These are phyloP conservation scores for Dactylellina leptospora DNA, from an alignment of 2,329 filamentous ascomycete species.

Conservation along the genomic window DNA sequence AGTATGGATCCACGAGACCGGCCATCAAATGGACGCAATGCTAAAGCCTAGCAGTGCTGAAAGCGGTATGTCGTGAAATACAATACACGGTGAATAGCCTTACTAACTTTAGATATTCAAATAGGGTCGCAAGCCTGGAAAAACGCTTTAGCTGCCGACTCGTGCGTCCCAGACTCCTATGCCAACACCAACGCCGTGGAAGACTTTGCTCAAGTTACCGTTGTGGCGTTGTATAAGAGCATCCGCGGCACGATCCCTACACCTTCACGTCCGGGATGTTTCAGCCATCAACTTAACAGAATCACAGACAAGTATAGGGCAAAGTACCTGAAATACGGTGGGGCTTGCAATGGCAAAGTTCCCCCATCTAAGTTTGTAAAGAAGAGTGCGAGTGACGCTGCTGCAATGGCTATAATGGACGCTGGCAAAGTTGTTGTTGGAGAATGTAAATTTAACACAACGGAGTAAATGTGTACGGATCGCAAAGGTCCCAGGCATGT, in stretches of 20 bases:
- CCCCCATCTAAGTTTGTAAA: conserved; percentile 20
- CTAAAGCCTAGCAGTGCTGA: conserved; percentile 18
- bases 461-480: no score
- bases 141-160: conserved; percentile 3
- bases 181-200: conserved; percentile 27
- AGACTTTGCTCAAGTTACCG: conserved; percentile 29
- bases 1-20: conserved; percentile 44
- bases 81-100: not conserved
- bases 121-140: conserved; percentile 21
- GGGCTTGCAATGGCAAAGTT: conserved; percentile 16
- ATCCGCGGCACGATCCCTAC: conserved; percentile 17
- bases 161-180: conserved; percentile 30
- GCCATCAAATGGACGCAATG: conserved; percentile 35
- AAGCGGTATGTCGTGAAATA: conserved; percentile 20
- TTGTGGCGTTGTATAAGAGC: conserved; percentile 23
- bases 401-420: not conserved
- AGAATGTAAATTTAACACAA: conserved; percentile 10
- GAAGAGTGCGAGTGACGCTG: conserved; percentile 6
- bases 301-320: conserved; percentile 2
- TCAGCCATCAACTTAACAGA: conserved; percentile 8
- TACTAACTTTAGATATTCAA: not conserved
- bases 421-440: conserved; percentile 9
- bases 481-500: no score
- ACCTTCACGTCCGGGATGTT: conserved; percentile 13
- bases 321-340: conserved; percentile 11